Evolutionary conservation across 75 land plant species (phyloP).

Genomic region (Pseudotsuga menziesii): DNA sequence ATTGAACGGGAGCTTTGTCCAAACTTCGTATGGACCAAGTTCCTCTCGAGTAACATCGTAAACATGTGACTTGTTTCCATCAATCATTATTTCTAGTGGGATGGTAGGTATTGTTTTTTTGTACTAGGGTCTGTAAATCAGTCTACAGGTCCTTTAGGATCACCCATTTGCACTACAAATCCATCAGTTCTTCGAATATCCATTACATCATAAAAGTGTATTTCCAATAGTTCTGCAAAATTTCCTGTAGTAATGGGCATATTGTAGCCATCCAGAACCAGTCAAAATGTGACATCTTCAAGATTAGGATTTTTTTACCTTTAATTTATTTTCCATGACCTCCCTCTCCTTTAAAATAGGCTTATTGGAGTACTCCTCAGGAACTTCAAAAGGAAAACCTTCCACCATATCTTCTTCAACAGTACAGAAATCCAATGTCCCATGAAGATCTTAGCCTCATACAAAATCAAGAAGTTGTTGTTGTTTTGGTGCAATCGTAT

Average conservation of each 20-base stretch:
- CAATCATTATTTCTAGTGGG: slow-evolving; percentile 94
- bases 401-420: slow-evolving; percentile 99
- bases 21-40: slow-evolving; percentile 87
- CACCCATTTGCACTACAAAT: slow-evolving; percentile 98
- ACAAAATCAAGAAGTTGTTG: too few species aligned
- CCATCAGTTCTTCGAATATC: slow-evolving; percentile 99
- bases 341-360: slow-evolving; percentile 97
- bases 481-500: too few species aligned
- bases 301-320: slow-evolving; percentile 93
- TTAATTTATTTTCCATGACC: slow-evolving; percentile 93
- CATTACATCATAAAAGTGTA: slow-evolving; percentile 99
- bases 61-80: slow-evolving; percentile 83
- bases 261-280: slow-evolving; percentile 94
- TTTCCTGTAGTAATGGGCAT: slow-evolving; percentile 99
- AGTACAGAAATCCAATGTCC: too few species aligned
- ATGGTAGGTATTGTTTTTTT: slow-evolving; percentile 71
- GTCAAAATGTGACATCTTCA: slow-evolving; percentile 63
- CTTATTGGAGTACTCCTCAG: slow-evolving; percentile 82
- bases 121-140: slow-evolving; percentile 98
- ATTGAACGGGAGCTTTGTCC: slow-evolving; percentile 93
- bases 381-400: slow-evolving; percentile 88
- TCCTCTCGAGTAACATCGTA: slow-evolving; percentile 97
- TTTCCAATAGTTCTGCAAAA: slow-evolving; percentile 84
- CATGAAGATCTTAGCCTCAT: too few species aligned
- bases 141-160: slow-evolving; percentile 97